Base-by-base conservation (phyloP, 2,329 filamentous ascomycete species). In the Coleophoma cylindrospora region DNA sequence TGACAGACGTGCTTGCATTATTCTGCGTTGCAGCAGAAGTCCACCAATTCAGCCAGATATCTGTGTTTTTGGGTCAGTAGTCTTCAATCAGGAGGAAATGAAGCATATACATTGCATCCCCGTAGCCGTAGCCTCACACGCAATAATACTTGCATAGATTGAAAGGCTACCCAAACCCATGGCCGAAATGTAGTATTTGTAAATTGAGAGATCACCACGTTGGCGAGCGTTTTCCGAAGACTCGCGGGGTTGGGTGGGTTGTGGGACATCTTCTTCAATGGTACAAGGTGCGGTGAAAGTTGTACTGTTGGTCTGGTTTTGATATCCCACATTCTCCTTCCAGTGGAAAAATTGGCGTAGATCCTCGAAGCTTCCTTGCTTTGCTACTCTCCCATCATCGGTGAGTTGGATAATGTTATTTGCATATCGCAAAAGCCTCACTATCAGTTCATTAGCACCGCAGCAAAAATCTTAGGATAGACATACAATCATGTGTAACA, bases 401-500 rank as follows among this genome's bases (percentile, higher is more conserved):
- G 21, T 19, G 34, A 47, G 27, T 7, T 19, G 11, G 12, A 47
- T 33, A 14, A 61, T 56, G 34, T 56, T 45, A 33, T 61, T 50
- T 14, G 57, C 51, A 44, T 56, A 54, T 3, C 49, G 50, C 11
- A 58, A 43, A 12, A 53, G 49, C 49, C 56, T 51, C 19, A 47
- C 50, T n/a, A 50, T 27, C 27, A 27, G 9, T 27, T 10, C 27
- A 10, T 3, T 27, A 27, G 27, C 27, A 27, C 27, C 27, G 7
- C 7, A 27, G 6, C 27, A 27, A 27, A 10, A 27, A n/a, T 8
- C 22, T 8, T 4, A 27, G 22, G 22, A 27, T 27, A 27, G 27
- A 64, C 54, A 32, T 43, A 33, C 34, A 40, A 33, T 27, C 52
- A 51, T 64, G 68, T 1, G 69, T 73, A 3, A 65, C 66, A 2